phyloP scores from a whole-genome alignment of 2,329 filamentous ascomycete genomes.

The Colletotrichum gigasporum region DNA sequence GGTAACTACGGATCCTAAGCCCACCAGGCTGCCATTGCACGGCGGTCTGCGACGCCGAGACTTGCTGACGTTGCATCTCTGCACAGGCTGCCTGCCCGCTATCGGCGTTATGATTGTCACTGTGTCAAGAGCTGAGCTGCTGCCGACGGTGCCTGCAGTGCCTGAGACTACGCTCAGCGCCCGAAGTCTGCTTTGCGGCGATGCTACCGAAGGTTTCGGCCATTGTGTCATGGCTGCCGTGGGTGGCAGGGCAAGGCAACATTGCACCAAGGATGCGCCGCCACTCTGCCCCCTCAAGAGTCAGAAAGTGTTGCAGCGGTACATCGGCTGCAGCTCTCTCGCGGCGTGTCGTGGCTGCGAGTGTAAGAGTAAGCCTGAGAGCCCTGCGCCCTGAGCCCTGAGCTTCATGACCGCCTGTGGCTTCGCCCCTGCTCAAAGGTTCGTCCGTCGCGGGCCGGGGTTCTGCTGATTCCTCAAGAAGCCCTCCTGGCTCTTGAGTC shows the following conservation, averaged over 20 bases:
- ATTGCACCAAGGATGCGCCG: not conserved
- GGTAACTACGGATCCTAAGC: too few species aligned
- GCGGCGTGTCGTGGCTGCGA: slow-evolving; percentile 4
- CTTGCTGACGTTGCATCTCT: not conserved
- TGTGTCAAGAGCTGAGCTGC: not conserved
- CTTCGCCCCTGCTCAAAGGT: not conserved
- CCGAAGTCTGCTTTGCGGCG: slow-evolving; percentile 3
- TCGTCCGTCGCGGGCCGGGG: slow-evolving; percentile 11
- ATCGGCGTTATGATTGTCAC: not conserved
- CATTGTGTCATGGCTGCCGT: slow-evolving; percentile 23
- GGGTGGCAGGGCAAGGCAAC: not conserved
- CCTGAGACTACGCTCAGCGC: not conserved
- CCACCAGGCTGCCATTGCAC: too few species aligned
- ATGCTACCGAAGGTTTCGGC: slow-evolving; percentile 6
- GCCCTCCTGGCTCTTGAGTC: too few species aligned
- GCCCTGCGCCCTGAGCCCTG: too few species aligned
- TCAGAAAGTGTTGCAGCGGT: slow-evolving; percentile 16
- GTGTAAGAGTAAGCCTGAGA: too few species aligned
- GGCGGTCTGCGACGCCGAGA: not conserved
- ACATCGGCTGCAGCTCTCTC: not conserved
- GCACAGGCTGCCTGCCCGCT: too few species aligned
- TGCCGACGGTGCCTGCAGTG: not conserved
- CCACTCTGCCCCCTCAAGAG: slow-evolving; percentile 5
- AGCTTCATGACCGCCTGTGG: not conserved
- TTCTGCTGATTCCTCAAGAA: slow-evolving; percentile 5